These are phyloP conservation scores for Globisporangium okanoganense DNA, from an alignment of 352 stramenopile genomes.

Conservation along the genomic window DNA sequence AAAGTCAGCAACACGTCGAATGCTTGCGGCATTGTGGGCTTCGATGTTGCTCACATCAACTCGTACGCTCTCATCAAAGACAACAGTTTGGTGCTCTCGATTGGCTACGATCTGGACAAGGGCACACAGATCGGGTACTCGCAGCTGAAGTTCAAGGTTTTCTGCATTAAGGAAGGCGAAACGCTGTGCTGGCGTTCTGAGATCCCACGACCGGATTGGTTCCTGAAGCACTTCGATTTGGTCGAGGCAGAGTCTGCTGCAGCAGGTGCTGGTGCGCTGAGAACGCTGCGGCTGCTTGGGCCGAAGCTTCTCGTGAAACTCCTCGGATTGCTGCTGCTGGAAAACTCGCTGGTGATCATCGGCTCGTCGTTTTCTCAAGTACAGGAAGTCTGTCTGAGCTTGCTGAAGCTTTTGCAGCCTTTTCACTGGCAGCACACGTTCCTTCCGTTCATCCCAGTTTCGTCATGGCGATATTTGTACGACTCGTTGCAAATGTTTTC, in stretches of 20 bases:
- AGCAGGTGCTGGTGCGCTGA: slow-evolving; percentile 37
- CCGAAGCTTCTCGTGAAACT: slow-evolving; percentile 72
- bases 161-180: slow-evolving; percentile 44
- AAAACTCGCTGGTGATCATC: slow-evolving; percentile 73
- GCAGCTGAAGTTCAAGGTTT: slow-evolving; percentile 65
- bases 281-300: slow-evolving; percentile 57
- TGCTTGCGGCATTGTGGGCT: slow-evolving; percentile 52
- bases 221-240: slow-evolving; percentile 55
- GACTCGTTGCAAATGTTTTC: slow-evolving; percentile 59
- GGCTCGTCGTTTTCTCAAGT: slow-evolving; percentile 69
- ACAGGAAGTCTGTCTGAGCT: slow-evolving; percentile 64
- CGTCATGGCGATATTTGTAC: slow-evolving; percentile 68
- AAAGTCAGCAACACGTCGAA: slow-evolving; percentile 21
- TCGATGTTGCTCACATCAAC: slow-evolving; percentile 76
- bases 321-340: slow-evolving; percentile 59
- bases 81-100: slow-evolving; percentile 55
- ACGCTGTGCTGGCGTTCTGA: slow-evolving; percentile 57
- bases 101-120: slow-evolving; percentile 42
- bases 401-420: slow-evolving; percentile 71
- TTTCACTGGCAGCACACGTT: slow-evolving; percentile 83
- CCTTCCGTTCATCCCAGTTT: slow-evolving; percentile 66
- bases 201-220: slow-evolving; percentile 74
- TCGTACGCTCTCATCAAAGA: slow-evolving; percentile 74
- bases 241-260: slow-evolving; percentile 42
- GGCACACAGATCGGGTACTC: slow-evolving; percentile 11